Evolutionary conservation across 2,329 filamentous ascomycete genomes (phyloP).

Genomic region (Akanthomyces muscarius): DNA sequence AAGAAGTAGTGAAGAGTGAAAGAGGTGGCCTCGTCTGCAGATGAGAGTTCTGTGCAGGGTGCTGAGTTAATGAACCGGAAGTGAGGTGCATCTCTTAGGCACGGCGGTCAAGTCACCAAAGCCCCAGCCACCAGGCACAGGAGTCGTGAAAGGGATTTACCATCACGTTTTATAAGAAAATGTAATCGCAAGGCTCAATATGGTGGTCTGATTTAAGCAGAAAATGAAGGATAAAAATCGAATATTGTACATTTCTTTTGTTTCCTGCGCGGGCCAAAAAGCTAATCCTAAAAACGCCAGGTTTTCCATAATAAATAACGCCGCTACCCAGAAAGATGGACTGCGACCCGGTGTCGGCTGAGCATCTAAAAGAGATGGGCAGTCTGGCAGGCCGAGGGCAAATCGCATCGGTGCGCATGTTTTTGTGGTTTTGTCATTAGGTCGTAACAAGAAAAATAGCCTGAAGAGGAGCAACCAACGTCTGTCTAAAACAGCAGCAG

Average conservation of each 20-base stretch:
- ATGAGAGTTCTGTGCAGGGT: not conserved
- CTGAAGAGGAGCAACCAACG: conserved; percentile 3
- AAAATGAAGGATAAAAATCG: not conserved
- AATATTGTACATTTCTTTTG: conserved; percentile 11
- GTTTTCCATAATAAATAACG: conserved; percentile 11
- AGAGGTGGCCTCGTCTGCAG: not conserved
- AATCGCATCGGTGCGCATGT: not conserved
- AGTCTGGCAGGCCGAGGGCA: not conserved
- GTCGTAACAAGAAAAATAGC: conserved; percentile 24
- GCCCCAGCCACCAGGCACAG: not conserved
- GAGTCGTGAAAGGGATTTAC: not conserved
- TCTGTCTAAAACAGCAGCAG: conserved; percentile 9
- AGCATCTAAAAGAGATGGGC: conserved; percentile 1
- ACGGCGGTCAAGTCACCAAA: not conserved
- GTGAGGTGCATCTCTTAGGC: not conserved
- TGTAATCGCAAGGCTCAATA: not conserved
- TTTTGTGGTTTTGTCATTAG: conserved; percentile 25
- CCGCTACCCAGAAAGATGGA: conserved; percentile 1
- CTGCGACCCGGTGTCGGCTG: not conserved
- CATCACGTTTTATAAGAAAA: not conserved
- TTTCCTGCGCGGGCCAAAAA: conserved; percentile 6
- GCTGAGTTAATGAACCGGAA: not conserved
- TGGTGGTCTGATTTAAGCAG: not conserved
- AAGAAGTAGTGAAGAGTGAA: not conserved
- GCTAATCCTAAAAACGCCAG: conserved; percentile 9